Evolutionary conservation across 441 rosid genomes (phyloP).

Genomic region (Jatropha multifida): DNA sequence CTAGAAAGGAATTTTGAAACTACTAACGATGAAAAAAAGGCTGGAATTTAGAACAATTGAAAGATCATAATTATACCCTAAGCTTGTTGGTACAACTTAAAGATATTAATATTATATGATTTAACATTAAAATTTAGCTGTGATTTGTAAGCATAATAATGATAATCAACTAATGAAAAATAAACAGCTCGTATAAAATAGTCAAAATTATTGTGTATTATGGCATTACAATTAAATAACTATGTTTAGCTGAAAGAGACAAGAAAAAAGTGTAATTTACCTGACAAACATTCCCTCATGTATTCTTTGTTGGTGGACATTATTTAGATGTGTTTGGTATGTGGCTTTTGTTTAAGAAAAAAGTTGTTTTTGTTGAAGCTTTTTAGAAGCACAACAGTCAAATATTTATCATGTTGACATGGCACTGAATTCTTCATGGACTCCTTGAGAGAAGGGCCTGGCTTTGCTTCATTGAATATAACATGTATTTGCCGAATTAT

Average conservation of each 20-base stretch:
- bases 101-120: background rate
- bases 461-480: background rate
- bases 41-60: background rate
- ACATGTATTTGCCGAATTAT: background rate
- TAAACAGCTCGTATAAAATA: background rate
- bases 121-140: background rate
- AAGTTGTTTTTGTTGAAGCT: background rate
- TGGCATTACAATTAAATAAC: background rate
- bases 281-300: background rate
- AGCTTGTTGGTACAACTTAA: background rate
- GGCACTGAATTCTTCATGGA: background rate
- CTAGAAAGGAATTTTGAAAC: background rate
- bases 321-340: background rate
- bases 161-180: background rate
- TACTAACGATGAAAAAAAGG: background rate
- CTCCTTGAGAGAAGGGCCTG: background rate
- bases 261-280: background rate
- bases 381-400: background rate
- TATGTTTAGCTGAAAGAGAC: background rate
- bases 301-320: background rate
- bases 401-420: background rate
- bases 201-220: background rate
- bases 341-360: background rate
- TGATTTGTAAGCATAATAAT: background rate
- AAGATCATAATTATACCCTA: background rate